These are phyloP conservation scores for Tetrapisispora taiwanensis DNA, from an alignment of 805 yeast genomes.

Conservation along the genomic window DNA sequence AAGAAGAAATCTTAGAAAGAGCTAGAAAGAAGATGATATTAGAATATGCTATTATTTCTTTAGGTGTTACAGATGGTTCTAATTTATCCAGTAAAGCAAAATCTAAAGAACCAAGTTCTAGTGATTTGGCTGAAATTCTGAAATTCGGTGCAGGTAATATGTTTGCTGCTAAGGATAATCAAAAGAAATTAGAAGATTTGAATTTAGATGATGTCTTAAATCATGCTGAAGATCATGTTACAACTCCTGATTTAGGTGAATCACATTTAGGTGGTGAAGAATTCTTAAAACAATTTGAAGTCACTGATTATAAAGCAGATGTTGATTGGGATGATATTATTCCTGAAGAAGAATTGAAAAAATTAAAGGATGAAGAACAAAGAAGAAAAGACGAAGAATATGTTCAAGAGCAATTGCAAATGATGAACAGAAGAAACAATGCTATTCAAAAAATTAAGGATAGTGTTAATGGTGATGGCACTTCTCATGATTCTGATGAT, in stretches of 20 bases:
- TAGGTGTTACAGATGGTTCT: slow-evolving; percentile 78
- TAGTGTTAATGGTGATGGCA: slow-evolving; percentile 35
- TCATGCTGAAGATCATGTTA: slow-evolving; percentile 95
- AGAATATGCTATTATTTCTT: slow-evolving; percentile 92
- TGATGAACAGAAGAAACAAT: slow-evolving; percentile 72
- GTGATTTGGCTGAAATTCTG: slow-evolving; percentile 83
- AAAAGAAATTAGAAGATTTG: slow-evolving; percentile 88
- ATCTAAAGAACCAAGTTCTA: slow-evolving; percentile 59
- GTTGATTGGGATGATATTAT: slow-evolving; percentile 98
- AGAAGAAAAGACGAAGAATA: slow-evolving; percentile 77
- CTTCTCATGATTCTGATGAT: slow-evolving; percentile 30
- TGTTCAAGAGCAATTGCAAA: slow-evolving; percentile 78
- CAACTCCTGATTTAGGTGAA: slow-evolving; percentile 93
- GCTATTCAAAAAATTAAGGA: slow-evolving; percentile 52
- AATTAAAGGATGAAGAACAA: slow-evolving; percentile 85
- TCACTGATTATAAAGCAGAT: slow-evolving; percentile 96
- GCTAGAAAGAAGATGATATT: slow-evolving; percentile 97
- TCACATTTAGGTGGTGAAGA: slow-evolving; percentile 98
- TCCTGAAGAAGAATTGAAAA: slow-evolving; percentile 84
- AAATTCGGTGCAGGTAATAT: slow-evolving; percentile 98
- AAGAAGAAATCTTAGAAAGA: slow-evolving; percentile 92
- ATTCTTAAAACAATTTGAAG: slow-evolving; percentile 92
- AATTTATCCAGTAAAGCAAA: slow-evolving; percentile 37
- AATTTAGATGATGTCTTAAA: slow-evolving; percentile 91
- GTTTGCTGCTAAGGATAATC: slow-evolving; percentile 94